phyloP scores from a whole-genome alignment of 148 eudicot species.

The Cornus kousa region DNA sequence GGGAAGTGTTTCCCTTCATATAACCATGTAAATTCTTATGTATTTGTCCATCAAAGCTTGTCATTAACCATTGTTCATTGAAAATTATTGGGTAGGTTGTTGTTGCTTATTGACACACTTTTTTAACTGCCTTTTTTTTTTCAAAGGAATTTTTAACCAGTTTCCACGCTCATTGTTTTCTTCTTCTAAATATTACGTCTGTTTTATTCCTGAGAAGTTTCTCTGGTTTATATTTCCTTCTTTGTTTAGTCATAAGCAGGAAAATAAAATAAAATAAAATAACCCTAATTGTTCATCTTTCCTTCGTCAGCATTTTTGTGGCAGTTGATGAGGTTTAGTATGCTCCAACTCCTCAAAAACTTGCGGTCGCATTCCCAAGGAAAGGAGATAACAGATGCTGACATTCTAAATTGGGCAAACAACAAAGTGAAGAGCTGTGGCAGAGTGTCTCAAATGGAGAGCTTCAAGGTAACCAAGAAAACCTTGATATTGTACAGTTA shows the following conservation, averaged over 20 bases:
- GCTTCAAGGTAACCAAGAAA: conserved; percentile 58
- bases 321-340: conserved; percentile 93
- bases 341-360: conserved; percentile 83
- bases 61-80: too few species aligned
- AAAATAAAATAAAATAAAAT: not conserved
- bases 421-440: conserved; percentile 60
- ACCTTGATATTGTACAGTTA: not conserved
- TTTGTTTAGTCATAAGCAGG: not conserved
- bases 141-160: not conserved
- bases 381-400: conserved; percentile 75
- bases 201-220: not conserved
- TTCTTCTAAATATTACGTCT: not conserved
- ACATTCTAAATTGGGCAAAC: conserved; percentile 90
- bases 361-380: conserved; percentile 76
- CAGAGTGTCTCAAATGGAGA: conserved; percentile 65
- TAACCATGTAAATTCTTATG: too few species aligned
- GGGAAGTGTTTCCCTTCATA: too few species aligned
- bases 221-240: not conserved
- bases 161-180: not conserved
- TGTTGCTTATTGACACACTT: not conserved
- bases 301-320: conserved; percentile 72
- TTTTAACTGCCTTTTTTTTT: not conserved
- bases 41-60: too few species aligned
- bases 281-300: conserved; percentile 2
- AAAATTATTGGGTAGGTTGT: too few species aligned